These are phyloP conservation scores for Mycena sanguinolenta DNA, from an alignment of 768 basidiomycete genomes.

Conservation along the genomic window DNA sequence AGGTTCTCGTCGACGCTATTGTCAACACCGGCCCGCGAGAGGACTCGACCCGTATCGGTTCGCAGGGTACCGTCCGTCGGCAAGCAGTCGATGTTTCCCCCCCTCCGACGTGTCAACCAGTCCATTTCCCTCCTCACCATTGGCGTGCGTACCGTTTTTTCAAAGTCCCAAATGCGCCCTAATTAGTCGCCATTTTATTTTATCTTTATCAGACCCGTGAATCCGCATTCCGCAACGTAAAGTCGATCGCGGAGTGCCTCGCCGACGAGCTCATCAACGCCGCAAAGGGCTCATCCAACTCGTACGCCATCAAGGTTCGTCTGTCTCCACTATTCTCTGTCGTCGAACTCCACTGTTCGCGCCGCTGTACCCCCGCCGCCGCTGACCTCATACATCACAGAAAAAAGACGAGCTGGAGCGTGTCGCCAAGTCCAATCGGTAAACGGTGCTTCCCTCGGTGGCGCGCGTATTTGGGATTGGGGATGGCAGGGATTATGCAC, in stretches of 20 bases:
- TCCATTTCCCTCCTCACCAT: constrained; percentile 94
- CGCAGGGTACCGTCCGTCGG: constrained; percentile 99
- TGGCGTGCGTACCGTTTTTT: constrained; percentile 74
- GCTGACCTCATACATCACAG: constrained; percentile 55
- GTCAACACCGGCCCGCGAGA: constrained; percentile 99
- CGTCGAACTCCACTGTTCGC: not conserved
- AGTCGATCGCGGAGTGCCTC: constrained; percentile 98
- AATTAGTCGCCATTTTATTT: constrained; percentile 17
- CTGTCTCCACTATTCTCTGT: too few species aligned
- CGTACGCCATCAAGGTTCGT: constrained; percentile 97
- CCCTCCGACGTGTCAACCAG: constrained; percentile 98
- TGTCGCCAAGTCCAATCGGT: constrained; percentile 99
- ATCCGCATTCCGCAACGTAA: constrained; percentile 99
- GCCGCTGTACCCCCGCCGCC: not conserved
- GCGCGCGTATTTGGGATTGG: constrained; percentile 38
- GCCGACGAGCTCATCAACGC: constrained; percentile 99
- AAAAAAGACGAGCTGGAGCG: constrained; percentile 99
- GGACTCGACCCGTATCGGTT: constrained; percentile 99
- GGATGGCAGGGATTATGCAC: constrained; percentile 27
- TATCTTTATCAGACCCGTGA: constrained; percentile 84
- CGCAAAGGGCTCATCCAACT: constrained; percentile 99
- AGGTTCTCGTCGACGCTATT: constrained; percentile 98
- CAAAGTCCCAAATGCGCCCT: not conserved
- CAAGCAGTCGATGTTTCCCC: constrained; percentile 99
- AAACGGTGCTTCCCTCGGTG: constrained; percentile 55